A percentile compares a stretch with the other conserved stretches of the same genome.
Evolutionary conservation across 139 green algal genomes (phyloP).

Genomic region (Picochlorum sp.): DNA sequence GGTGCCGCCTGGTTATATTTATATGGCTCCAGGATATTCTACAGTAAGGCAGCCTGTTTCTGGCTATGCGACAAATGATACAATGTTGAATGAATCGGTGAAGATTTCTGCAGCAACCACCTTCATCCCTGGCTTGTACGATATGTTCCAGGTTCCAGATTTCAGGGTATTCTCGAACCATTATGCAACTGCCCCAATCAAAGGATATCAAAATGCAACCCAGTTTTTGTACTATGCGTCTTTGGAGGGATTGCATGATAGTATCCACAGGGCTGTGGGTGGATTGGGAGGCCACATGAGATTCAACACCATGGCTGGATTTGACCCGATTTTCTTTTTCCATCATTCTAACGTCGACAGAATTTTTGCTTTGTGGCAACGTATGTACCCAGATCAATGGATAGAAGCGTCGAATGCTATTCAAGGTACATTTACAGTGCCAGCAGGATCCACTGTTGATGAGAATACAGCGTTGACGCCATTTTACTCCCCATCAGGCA

Average conservation of each 20-base stretch:
- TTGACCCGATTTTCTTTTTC: conserved; percentile 9
- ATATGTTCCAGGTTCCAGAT: background rate
- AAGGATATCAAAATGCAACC: background rate
- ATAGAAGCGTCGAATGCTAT: background rate
- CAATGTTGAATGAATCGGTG: background rate
- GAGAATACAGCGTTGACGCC: background rate
- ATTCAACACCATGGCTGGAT: conserved; percentile 1
- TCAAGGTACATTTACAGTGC: background rate
- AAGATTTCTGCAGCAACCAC: conserved; percentile 4
- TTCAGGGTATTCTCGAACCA: background rate
- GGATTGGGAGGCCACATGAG: background rate
- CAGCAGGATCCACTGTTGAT: background rate
- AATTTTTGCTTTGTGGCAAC: conserved; percentile 6
- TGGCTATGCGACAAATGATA: background rate
- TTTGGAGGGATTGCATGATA: conserved; percentile 1
- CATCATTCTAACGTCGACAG: background rate
- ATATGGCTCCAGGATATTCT: background rate
- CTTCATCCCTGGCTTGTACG: background rate
- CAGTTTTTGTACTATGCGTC: background rate
- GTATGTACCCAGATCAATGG: background rate
- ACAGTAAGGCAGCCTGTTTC: background rate
- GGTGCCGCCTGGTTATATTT: background rate
- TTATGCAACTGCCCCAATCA: background rate
- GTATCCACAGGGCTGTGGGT: conserved; percentile 1
- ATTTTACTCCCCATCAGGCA: background rate